Base-by-base conservation (phyloP, 441 rosid genomes). In the Macaranga tanarius region DNA sequence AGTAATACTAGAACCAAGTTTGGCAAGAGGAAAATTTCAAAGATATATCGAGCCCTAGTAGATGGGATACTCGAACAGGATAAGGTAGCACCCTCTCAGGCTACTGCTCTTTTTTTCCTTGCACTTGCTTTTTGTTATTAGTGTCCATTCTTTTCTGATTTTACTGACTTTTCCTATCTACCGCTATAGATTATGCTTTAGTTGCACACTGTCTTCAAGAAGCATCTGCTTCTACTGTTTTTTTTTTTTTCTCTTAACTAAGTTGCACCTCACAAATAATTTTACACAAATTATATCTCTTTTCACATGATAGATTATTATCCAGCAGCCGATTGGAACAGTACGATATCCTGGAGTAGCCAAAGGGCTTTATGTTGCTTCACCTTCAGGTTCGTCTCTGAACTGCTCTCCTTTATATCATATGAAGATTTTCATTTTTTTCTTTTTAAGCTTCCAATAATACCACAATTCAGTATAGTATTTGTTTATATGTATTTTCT, bases 291-390 rank as follows among this genome's bases (percentile, higher is more conserved):
- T 5, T 5, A 34, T 5, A 34, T 34, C 38, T 34, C 38, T 69
- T 65, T 70, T 75, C 77, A 73, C 76, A 47, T 69, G 57, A 48
- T 75, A 95, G 97, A 86, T 88, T 50, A 80, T 81, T 67, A 85
- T 95, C 79, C 75, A 77, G 59, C 92, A 92, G 81, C 96, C 97
- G 67, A 89, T 92, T 55, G 99, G 97, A 83, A 73, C 80, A 52
- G 79, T 83, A 66, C 77, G 59, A 76, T 95, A 91, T 80, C 93
- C 95, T 44, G 93, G 95, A 48, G 96, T 95, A 62, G 97, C 97
- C 61, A 86, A 86, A 83, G 97, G 97, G 76, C 86, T 92, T 45
- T 88, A 86, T 76, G 95, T 91, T 80, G 96, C 99, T 78, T 88
- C 89, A 56, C 70, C 82, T 11, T 81, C 94, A 82, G 98, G 98